Conservation (phyloP, 1,284 basidiomycete species). For the Austropuccinia psidii region DNA sequence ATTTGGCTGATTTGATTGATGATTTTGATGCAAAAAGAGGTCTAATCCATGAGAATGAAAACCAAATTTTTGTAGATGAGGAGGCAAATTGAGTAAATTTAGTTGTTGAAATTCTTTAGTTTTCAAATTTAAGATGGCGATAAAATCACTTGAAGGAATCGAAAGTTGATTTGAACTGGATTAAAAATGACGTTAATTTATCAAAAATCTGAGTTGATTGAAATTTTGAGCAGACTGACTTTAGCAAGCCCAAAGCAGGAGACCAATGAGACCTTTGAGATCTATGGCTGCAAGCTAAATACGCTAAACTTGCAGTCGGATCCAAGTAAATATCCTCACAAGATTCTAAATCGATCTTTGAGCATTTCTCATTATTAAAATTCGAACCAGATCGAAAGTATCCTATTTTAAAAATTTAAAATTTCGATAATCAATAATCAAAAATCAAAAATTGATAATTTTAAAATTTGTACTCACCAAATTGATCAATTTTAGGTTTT, state of each 20-base stretch:
- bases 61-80: not conserved
- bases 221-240: not conserved
- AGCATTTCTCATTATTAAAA: constrained; percentile 31
- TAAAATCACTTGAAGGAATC: constrained; percentile 5
- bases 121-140: constrained; percentile 19
- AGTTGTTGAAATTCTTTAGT: constrained; percentile 17
- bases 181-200: not conserved
- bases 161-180: constrained; percentile 12
- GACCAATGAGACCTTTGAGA: constrained; percentile 9
- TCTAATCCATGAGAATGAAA: constrained; percentile 28
- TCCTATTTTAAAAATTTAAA: too few species aligned
- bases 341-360: constrained; percentile 18
- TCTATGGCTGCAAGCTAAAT: constrained; percentile 23
- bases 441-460: not conserved
- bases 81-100: constrained; percentile 17
- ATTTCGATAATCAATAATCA: not conserved
- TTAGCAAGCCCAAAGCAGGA: not conserved
- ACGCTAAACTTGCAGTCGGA: constrained; percentile 11
- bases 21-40: not conserved
- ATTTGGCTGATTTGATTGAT: not conserved
- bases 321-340: constrained; percentile 30
- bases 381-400: not conserved
- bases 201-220: not conserved
- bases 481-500: constrained; percentile 17
- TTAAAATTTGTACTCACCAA: not conserved